phyloP scores from a whole-genome alignment of 2,329 filamentous ascomycete genomes.

The Diaporthe sp. region DNA sequence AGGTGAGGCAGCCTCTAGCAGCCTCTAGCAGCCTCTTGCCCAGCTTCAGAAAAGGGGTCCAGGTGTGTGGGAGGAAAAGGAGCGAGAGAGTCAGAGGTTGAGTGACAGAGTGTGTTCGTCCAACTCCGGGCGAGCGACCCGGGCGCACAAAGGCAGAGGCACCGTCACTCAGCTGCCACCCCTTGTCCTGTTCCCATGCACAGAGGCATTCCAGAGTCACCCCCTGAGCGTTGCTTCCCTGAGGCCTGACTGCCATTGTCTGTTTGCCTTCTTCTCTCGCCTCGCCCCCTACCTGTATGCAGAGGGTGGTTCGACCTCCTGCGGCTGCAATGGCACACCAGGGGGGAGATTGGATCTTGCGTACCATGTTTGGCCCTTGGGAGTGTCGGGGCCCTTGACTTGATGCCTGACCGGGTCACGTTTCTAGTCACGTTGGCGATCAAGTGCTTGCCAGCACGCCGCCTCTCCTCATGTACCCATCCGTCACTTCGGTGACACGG shows the following conservation, averaged over 20 bases:
- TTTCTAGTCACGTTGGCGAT: constrained; percentile 41
- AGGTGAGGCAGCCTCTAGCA: constrained; percentile 18
- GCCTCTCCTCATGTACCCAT: constrained; percentile 40
- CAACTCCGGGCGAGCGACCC: constrained; percentile 9
- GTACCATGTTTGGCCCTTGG: constrained; percentile 37
- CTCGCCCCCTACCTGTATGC: neutral
- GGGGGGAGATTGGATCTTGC: constrained; percentile 37
- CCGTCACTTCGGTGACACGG: constrained; percentile 37
- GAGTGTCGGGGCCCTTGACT: constrained; percentile 29
- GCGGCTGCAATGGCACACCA: constrained; percentile 42
- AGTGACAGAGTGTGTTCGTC: constrained; percentile 9
- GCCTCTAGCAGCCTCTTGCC: constrained; percentile 7
- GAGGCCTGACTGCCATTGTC: neutral
- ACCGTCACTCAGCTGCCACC: constrained; percentile 3
- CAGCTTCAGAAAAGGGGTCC: neutral
- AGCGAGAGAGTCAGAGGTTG: constrained; percentile 3
- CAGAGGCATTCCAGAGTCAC: neutral
- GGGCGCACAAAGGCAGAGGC: constrained; percentile 25
- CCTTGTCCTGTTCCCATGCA: constrained; percentile 11
- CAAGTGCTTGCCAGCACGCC: constrained; percentile 41
- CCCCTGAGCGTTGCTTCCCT: constrained; percentile 1
- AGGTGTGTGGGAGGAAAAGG: neutral
- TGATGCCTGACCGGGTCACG: constrained; percentile 41
- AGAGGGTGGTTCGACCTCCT: constrained; percentile 37
- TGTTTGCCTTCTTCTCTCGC: constrained; percentile 14